Conservation (phyloP, 805 yeast genomes). For the Metschnikowia drakensbergensis region DNA sequence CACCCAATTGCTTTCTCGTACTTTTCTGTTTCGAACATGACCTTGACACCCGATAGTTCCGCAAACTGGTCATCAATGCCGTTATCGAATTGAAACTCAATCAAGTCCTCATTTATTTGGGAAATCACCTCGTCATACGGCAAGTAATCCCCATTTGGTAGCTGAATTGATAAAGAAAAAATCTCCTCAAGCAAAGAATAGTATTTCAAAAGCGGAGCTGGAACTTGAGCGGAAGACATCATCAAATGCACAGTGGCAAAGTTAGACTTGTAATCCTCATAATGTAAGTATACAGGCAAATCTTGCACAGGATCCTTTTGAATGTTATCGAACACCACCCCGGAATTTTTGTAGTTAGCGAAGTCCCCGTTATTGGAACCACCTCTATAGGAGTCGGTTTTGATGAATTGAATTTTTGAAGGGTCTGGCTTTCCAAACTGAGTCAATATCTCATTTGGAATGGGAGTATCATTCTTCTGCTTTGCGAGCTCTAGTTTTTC, state of each 20-base stretch:
- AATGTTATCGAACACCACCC: slow-evolving; percentile 17
- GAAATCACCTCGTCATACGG: slow-evolving; percentile 77
- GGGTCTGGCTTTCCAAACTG: slow-evolving; percentile 73
- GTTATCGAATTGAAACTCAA: slow-evolving; percentile 52
- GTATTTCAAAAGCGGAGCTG: slow-evolving; percentile 54
- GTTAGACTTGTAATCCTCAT: slow-evolving; percentile 76
- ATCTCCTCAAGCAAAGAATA: slow-evolving; percentile 61
- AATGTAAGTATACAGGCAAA: slow-evolving; percentile 68
- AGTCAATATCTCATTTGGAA: slow-evolving; percentile 64
- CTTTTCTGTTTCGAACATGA: slow-evolving; percentile 58
- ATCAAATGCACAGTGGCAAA: slow-evolving; percentile 67
- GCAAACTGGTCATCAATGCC: slow-evolving; percentile 59
- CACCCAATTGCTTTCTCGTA: slow-evolving; percentile 72
- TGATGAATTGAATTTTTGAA: slow-evolving; percentile 64
- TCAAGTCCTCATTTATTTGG: slow-evolving; percentile 66
- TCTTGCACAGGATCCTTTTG: slow-evolving; percentile 36
- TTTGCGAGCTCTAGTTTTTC: slow-evolving; percentile 59
- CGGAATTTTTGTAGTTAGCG: slow-evolving; percentile 28
- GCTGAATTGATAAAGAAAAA: slow-evolving; percentile 66
- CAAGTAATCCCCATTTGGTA: slow-evolving; percentile 54
- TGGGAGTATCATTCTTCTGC: slow-evolving; percentile 63
- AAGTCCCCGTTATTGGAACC: slow-evolving; percentile 42
- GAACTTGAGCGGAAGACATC: slow-evolving; percentile 52
- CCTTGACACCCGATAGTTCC: slow-evolving; percentile 60
- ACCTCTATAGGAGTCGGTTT: slow-evolving; percentile 60